These are phyloP conservation scores for Alnus rubra DNA, from an alignment of 306 rosid genomes.

Conservation along the genomic window DNA sequence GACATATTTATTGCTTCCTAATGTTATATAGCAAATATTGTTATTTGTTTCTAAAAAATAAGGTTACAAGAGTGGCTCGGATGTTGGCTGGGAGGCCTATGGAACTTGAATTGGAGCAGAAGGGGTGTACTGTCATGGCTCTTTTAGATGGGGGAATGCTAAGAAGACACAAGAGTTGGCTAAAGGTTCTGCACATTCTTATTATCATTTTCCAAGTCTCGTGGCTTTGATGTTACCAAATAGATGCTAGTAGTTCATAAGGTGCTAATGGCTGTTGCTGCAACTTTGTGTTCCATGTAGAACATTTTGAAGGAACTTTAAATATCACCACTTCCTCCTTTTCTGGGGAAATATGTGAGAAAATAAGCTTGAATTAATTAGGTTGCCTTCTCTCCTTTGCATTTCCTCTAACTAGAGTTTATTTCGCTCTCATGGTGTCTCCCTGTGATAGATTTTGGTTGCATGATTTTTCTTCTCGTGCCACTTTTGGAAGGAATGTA, in stretches of 20 bases:
- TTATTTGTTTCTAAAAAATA: neutral
- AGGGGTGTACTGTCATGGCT: slow-evolving; percentile 78
- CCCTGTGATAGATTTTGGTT: neutral
- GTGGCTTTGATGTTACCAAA: slow-evolving; percentile 19
- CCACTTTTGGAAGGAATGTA: neutral
- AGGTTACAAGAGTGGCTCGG: slow-evolving; percentile 94
- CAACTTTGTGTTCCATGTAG: slow-evolving; percentile 1
- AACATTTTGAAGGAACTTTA: neutral
- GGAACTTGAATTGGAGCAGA: slow-evolving; percentile 56
- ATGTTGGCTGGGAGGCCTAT: slow-evolving; percentile 64
- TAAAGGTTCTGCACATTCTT: slow-evolving; percentile 56
- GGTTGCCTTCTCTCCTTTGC: slow-evolving; percentile 5
- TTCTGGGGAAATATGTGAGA: neutral
- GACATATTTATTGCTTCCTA: no score
- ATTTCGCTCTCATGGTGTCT: neutral
- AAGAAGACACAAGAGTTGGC: slow-evolving; percentile 89
- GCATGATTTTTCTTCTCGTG: neutral
- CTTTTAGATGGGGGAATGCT: slow-evolving; percentile 92
- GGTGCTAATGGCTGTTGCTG: slow-evolving; percentile 12
- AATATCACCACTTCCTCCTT: neutral
- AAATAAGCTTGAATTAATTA: neutral
- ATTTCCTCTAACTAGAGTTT: slow-evolving; percentile 5
- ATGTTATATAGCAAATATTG: neutral
- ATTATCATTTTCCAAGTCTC: slow-evolving; percentile 8
- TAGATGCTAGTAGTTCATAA: neutral